phyloP scores from a whole-genome alignment of 352 stramenopile species.

The Globisporangium sylvaticum region DNA sequence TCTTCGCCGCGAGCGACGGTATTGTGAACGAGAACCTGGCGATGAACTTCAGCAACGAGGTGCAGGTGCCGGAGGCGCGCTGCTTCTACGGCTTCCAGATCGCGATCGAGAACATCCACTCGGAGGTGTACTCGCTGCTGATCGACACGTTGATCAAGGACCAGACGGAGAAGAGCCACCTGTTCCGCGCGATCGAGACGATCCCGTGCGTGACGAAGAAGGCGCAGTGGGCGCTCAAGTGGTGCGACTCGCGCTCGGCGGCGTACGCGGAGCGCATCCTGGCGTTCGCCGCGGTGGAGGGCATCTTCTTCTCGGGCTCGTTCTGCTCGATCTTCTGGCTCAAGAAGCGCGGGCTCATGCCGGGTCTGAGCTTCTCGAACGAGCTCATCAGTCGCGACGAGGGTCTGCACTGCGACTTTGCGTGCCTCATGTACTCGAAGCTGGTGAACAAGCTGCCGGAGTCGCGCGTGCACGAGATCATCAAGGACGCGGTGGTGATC shows the following conservation, averaged over 20 bases:
- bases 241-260: too few relatives aligned
- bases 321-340: too few relatives aligned
- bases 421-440: too few relatives aligned
- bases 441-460: too few relatives aligned
- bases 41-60: constrained; percentile 98
- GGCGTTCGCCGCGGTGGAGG: too few relatives aligned
- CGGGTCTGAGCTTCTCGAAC: constrained; percentile 98
- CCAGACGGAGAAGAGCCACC: constrained; percentile 86
- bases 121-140: constrained; percentile 98
- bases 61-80: constrained; percentile 95
- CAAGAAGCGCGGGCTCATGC: constrained; percentile 97
- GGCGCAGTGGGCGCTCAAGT: constrained; percentile 96
- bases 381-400: constrained; percentile 98
- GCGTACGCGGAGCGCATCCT: too few relatives aligned
- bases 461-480: too few relatives aligned
- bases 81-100: constrained; percentile 99
- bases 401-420: constrained; percentile 98
- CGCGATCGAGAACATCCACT: constrained; percentile 99
- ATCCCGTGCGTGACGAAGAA: constrained; percentile 98
- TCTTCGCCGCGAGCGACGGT: too few relatives aligned
- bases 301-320: too few relatives aligned
- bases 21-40: too few relatives aligned
- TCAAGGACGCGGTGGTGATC: too few relatives aligned
- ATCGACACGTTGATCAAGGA: too few relatives aligned
- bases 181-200: constrained; percentile 97